phyloP scores from a whole-genome alignment of 2,329 filamentous ascomycete genomes.

The Fusarium marasasianum region DNA sequence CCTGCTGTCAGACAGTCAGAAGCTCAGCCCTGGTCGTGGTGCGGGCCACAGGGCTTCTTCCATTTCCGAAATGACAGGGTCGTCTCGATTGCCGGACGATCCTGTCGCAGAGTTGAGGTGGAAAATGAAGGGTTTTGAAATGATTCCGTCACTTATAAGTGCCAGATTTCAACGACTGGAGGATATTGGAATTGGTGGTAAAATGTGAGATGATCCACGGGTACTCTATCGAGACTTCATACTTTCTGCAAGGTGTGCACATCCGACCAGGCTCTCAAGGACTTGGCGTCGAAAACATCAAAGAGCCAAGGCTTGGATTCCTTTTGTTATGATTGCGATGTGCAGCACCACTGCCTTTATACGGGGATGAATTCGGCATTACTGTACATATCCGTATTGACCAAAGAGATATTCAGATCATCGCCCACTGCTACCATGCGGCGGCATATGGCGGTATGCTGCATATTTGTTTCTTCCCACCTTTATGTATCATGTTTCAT shows the following conservation, averaged over 20 bases:
- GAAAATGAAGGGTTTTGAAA: not conserved
- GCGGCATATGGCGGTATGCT: not conserved
- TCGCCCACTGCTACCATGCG: conserved; percentile 3
- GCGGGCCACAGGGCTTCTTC: conserved; percentile 12
- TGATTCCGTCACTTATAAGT: conserved; percentile 17
- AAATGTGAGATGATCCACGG: not conserved
- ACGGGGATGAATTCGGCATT: not conserved
- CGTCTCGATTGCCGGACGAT: conserved; percentile 37
- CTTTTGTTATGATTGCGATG: conserved; percentile 23
- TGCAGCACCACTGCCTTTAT: conserved; percentile 16
- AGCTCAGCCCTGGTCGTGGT: conserved; percentile 8
- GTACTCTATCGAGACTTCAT: no score
- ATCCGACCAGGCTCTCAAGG: not conserved
- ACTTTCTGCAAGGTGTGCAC: not conserved
- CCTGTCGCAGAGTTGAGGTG: conserved; percentile 15
- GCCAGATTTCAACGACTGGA: not conserved
- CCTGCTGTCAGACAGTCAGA: not conserved
- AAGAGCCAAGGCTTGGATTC: conserved; percentile 9
- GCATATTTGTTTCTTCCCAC: not conserved
- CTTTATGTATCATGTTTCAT: conserved; percentile 6
- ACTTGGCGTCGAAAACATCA: not conserved
- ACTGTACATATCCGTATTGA: not conserved
- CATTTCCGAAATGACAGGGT: conserved; percentile 41
- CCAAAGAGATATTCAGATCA: conserved; percentile 18
- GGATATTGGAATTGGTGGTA: not conserved